Conservation (phyloP, 2,329 filamentous ascomycete species). For the Aspergillus alliaceus region DNA sequence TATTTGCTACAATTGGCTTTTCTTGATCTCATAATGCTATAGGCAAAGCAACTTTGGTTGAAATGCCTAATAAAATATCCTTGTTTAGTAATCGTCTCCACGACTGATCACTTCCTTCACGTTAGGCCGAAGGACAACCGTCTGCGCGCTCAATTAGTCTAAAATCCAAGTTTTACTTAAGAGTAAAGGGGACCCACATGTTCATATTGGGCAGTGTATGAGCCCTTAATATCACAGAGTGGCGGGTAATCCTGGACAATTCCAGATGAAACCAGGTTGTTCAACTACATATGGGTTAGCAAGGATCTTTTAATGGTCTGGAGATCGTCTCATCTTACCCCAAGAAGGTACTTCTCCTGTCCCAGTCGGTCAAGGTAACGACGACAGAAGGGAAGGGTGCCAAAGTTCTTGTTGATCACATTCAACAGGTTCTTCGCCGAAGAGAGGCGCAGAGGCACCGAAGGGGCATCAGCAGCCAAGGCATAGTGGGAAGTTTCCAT, state of each 20-base stretch:
- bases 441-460: constrained; percentile 72
- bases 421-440: constrained; percentile 84
- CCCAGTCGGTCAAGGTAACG: constrained; percentile 91
- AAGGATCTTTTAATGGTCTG: neutral
- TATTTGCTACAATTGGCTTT: neutral
- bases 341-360: constrained; percentile 89
- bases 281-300: constrained; percentile 58
- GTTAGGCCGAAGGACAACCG: constrained; percentile 72
- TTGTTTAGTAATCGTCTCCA: constrained; percentile 74
- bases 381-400: constrained; percentile 85
- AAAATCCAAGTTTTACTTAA: neutral
- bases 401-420: constrained; percentile 95
- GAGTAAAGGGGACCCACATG: constrained; percentile 65
- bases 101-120: constrained; percentile 87
- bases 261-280: constrained; percentile 77
- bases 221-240: constrained; percentile 87
- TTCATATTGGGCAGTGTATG: constrained; percentile 91
- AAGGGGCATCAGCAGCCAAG: constrained; percentile 68
- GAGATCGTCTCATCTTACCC: constrained; percentile 55
- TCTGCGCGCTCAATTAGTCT: constrained; percentile 46
- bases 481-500: constrained; percentile 88
- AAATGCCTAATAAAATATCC: neutral
- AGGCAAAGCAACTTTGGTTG: neutral
- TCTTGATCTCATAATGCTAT: constrained; percentile 9
- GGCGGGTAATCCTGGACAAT: constrained; percentile 91